Evolutionary conservation across 1,284 basidiomycete genomes (phyloP).

Genomic region (Coniferiporia weirii): DNA sequence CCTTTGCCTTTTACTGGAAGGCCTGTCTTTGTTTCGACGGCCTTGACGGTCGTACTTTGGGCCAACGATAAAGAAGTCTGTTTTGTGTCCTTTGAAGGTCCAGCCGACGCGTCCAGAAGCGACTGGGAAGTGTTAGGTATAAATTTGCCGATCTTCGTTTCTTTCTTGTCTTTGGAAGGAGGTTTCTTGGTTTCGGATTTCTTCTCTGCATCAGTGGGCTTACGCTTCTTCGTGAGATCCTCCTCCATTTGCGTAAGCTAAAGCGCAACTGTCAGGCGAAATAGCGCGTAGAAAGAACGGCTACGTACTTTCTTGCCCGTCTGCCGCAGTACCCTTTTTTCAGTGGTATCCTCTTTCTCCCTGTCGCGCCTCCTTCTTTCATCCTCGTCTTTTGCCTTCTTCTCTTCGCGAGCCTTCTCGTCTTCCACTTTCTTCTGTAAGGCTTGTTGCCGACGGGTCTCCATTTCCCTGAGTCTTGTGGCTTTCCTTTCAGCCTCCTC

Average conservation of each 20-base stretch:
- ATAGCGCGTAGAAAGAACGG: neutral
- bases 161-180: conserved; percentile 41
- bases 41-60: conserved; percentile 23
- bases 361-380: conserved; percentile 70
- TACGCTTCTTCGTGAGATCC: conserved; percentile 66
- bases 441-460: conserved; percentile 65
- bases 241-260: conserved; percentile 40
- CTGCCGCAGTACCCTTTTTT: conserved; percentile 52
- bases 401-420: conserved; percentile 64
- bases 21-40: conserved; percentile 28
- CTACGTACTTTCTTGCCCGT: conserved; percentile 49
- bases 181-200: conserved; percentile 55
- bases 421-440: conserved; percentile 76
- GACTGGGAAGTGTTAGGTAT: conserved; percentile 24
- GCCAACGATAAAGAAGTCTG: conserved; percentile 21
- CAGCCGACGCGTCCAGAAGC: conserved; percentile 27
- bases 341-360: conserved; percentile 68
- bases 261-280: conserved; percentile 18
- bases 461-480: conserved; percentile 70
- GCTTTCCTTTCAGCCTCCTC: conserved; percentile 79
- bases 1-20: conserved; percentile 36
- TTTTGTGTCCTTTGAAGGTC: conserved; percentile 24
- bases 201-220: conserved; percentile 53
- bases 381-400: conserved; percentile 61
- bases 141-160: conserved; percentile 33